Evolutionary conservation across 2,329 filamentous ascomycete species (phyloP).

Genomic region (Cyphellophora europaea): DNA sequence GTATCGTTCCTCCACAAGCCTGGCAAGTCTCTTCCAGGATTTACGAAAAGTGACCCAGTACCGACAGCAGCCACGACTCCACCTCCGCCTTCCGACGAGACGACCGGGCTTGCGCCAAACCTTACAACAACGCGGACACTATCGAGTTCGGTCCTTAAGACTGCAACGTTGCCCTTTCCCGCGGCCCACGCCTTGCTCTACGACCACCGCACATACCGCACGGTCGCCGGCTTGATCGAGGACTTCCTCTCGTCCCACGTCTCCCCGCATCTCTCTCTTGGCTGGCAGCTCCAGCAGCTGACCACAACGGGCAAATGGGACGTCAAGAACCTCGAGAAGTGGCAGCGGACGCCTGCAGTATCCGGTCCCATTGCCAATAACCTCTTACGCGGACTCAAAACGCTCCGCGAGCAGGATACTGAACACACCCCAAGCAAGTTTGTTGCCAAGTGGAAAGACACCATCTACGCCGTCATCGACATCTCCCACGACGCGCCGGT

Average conservation of each 20-base stretch:
- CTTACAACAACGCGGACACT: neutral
- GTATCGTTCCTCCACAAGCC: constrained; percentile 22
- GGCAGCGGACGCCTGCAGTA: constrained; percentile 70
- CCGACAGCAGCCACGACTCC: constrained; percentile 21
- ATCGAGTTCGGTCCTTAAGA: constrained; percentile 48
- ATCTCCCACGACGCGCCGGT: constrained; percentile 87
- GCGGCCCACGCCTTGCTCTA: constrained; percentile 81
- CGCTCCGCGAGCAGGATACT: constrained; percentile 79
- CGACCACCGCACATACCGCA: constrained; percentile 63
- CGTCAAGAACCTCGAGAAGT: constrained; percentile 90
- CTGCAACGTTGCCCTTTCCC: constrained; percentile 61
- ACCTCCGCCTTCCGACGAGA: neutral
- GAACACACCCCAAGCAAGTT: constrained; percentile 69
- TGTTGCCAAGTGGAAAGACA: constrained; percentile 54
- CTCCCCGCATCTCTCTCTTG: constrained; percentile 67
- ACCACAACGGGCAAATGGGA: constrained; percentile 93
- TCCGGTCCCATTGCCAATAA: constrained; percentile 63
- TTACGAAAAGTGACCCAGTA: constrained; percentile 11
- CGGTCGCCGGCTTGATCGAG: constrained; percentile 70
- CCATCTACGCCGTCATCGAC: constrained; percentile 72
- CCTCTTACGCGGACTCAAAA: constrained; percentile 85
- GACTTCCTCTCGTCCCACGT: constrained; percentile 69
- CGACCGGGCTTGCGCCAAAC: neutral
- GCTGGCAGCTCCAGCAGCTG: constrained; percentile 85
- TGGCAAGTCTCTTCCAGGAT: neutral